These are phyloP conservation scores for Candida ficus DNA, from an alignment of 805 yeast genomes.

Conservation along the genomic window DNA sequence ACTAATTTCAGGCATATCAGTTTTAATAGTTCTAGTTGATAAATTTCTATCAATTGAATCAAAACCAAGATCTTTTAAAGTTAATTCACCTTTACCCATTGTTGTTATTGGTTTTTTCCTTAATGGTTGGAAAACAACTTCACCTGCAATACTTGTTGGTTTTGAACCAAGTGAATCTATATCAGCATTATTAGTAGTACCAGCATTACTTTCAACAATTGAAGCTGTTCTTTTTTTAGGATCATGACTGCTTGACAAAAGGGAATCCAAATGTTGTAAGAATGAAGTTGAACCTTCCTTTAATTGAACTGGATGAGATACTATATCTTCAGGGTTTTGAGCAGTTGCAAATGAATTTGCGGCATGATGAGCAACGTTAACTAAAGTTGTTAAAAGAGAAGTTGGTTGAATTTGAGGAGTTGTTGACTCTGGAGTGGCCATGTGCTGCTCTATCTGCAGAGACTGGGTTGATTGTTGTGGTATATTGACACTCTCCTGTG, in stretches of 20 bases:
- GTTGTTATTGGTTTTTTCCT: slow-evolving; percentile 45
- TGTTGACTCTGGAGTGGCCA: slow-evolving; percentile 11
- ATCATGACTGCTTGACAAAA: slow-evolving; percentile 18
- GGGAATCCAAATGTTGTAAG: slow-evolving; percentile 30
- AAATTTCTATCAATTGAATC: slow-evolving; percentile 2
- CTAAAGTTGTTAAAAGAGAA: slow-evolving; percentile 37
- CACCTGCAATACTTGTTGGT: slow-evolving; percentile 15
- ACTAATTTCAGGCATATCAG: background rate
- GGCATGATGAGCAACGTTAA: slow-evolving; percentile 37
- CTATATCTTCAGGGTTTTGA: background rate
- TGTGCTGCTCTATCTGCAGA: slow-evolving; percentile 1
- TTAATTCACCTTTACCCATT: slow-evolving; percentile 50
- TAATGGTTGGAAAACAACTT: slow-evolving; percentile 38
- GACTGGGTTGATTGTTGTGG: background rate
- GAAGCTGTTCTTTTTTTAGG: background rate
- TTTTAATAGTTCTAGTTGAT: background rate
- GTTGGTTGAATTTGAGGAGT: slow-evolving; percentile 22
- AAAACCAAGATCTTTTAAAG: slow-evolving; percentile 30
- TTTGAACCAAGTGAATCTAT: background rate
- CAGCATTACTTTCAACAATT: too few relatives aligned
- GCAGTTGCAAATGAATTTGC: slow-evolving; percentile 17
- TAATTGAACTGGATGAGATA: background rate
- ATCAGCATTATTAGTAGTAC: too few relatives aligned
- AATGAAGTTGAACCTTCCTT: background rate
- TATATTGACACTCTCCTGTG: background rate